These are phyloP conservation scores for Cyberlindnera samutprakarnensis DNA, from an alignment of 805 yeast species.

Conservation along the genomic window DNA sequence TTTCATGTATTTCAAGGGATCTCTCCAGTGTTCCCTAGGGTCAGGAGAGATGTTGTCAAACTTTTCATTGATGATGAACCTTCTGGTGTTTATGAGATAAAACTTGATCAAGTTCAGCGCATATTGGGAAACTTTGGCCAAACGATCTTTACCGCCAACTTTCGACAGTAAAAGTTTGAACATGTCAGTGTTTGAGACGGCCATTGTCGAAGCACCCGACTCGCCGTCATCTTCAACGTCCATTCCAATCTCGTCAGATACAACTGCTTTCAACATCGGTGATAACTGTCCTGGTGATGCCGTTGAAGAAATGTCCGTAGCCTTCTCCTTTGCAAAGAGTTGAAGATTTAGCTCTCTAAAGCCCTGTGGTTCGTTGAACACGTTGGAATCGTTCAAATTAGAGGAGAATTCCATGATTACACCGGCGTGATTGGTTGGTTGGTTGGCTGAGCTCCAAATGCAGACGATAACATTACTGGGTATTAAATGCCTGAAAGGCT, in stretches of 20 bases:
- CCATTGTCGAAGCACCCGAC: conserved; percentile 3
- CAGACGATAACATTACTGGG: no score
- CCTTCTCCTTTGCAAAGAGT: conserved; percentile 8
- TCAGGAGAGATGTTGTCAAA: conserved; percentile 20
- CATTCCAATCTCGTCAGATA: no score
- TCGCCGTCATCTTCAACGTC: no score
- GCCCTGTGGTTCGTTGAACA: conserved; percentile 10
- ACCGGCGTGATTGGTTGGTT: no score
- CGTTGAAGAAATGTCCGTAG: no score
- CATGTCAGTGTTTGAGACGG: conserved; percentile 28
- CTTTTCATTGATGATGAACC: conserved; percentile 22
- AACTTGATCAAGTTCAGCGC: conserved; percentile 42
- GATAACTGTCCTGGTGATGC: no score
- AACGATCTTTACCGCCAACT: conserved; percentile 63
- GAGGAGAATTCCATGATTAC: conserved; percentile 19
- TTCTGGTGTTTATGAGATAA: conserved; percentile 36
- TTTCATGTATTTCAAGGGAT: conserved; percentile 19
- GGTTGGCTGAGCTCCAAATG: no score
- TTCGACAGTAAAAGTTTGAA: conserved; percentile 45
- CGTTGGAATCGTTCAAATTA: conserved; percentile 13
- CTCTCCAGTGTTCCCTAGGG: conserved; percentile 20
- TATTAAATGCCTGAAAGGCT: no score
- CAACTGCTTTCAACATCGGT: no score
- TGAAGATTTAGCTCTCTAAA: conserved; percentile 16
- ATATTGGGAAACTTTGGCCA: conserved; percentile 60